Evolutionary conservation across 805 yeast species (phyloP).

Genomic region (Pichia ethanolica): DNA sequence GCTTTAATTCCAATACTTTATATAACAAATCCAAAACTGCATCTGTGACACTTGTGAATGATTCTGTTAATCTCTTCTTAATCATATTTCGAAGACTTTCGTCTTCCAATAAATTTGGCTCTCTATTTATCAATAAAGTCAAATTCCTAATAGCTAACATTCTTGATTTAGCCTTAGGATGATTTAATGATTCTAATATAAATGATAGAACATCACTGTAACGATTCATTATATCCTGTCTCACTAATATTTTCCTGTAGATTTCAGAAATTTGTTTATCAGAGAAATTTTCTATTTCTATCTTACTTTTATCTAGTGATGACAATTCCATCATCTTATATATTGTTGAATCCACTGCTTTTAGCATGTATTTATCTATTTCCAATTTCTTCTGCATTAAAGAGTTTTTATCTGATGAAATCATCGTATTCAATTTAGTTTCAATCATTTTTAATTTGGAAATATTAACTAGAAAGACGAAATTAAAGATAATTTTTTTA

Average conservation of each 20-base stretch:
- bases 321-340: neutral
- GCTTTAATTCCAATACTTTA: conserved; percentile 36
- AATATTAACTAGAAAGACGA: neutral
- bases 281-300: neutral
- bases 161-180: conserved; percentile 44
- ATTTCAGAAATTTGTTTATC: neutral
- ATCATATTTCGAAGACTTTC: conserved; percentile 48
- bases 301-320: neutral
- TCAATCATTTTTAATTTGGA: neutral
- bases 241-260: conserved; percentile 22
- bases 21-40: conserved; percentile 65
- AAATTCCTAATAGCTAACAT: conserved; percentile 62
- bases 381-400: neutral
- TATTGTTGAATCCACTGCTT: neutral
- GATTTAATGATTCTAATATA: conserved; percentile 40
- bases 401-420: neutral
- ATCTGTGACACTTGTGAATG: conserved; percentile 67
- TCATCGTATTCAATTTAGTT: neutral
- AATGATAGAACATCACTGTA: conserved; percentile 49
- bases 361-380: neutral
- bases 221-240: conserved; percentile 28
- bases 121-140: conserved; percentile 45
- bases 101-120: conserved; percentile 42
- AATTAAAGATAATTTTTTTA: neutral
- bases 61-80: conserved; percentile 43